Evolutionary conservation across 2,329 filamentous ascomycete species (phyloP), one percentile per base, ranked within the genome.

Genomic region (Scedosporium apiospermum): DNA sequence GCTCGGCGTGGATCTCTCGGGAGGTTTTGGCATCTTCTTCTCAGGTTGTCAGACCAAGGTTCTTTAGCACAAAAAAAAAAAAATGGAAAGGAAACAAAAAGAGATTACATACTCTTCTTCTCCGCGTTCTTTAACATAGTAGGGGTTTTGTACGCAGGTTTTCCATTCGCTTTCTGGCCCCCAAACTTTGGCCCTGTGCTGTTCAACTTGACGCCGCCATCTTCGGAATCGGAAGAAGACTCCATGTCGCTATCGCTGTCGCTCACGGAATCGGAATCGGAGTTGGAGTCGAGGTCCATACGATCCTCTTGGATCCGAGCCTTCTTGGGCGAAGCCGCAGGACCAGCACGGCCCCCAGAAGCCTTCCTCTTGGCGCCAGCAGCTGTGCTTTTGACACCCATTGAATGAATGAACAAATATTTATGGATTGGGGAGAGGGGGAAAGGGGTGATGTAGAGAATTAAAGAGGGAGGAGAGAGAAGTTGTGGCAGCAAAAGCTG

Each of bases 1-100:
- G 95, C 75, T 96, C 96, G 59, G 88, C 87, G 74, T 98, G 95
- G 23, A 92, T 87, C 80, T 99, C 95, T 71, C 88, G 88, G 7
- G 90, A 91, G 64, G 82, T 90, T 74, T 85, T 78, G 60, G 75
- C 87, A 86, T 64, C 46, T 44, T 12, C 27, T 23, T 38, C n/a
- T 44, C 14, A 41, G 26, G 30, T 49, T 62, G 57, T 63, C 61
- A 64, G 34, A 55, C 42, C 12, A 26, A 9, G 12, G 41, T 30
- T 7, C 6, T 44, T 21, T 5, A 26, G 6, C 4, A 10, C 14
- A 9, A 18, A 60, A 4, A 26, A 9, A 18, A 60, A 4, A 26
- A 21, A 16, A 62, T 7, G 57, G 9, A 46, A 41, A 30, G 41
- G 53, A n/a, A 9, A 55, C 9, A 38, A 38, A 38, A 38, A 14